Conservation (phyloP, 2,329 filamentous ascomycete species). For the Exophiala lecanii-corni region DNA sequence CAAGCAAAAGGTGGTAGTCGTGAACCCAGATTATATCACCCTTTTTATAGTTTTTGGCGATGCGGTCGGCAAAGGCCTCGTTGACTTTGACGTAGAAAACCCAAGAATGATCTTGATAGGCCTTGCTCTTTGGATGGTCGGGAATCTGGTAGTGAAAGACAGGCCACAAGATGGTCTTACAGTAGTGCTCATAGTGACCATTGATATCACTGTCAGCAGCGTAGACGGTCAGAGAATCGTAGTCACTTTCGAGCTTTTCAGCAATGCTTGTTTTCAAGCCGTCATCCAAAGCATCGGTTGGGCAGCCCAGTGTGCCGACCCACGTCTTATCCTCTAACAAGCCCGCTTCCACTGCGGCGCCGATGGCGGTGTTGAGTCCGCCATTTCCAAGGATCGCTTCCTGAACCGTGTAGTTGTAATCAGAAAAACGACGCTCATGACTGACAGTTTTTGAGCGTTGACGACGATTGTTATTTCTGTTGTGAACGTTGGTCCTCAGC, state of each 20-base stretch:
- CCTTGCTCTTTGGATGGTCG: slow-evolving; percentile 96
- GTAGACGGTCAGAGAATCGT: slow-evolving; percentile 65
- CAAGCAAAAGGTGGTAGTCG: slow-evolving; percentile 87
- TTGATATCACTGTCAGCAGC: slow-evolving; percentile 89
- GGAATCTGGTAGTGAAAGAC: slow-evolving; percentile 98
- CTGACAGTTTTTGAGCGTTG: slow-evolving; percentile 43
- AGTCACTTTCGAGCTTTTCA: slow-evolving; percentile 72
- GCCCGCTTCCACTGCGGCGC: slow-evolving; percentile 67
- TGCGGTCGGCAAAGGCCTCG: slow-evolving; percentile 85
- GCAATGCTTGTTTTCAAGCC: slow-evolving; percentile 78
- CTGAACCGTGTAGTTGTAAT: slow-evolving; percentile 77
- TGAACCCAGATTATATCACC: slow-evolving; percentile 93
- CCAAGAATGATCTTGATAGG: slow-evolving; percentile 96
- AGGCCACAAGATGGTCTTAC: slow-evolving; percentile 96
- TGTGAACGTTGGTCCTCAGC: slow-evolving; percentile 5
- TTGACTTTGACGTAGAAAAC: slow-evolving; percentile 90
- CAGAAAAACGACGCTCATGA: slow-evolving; percentile 66
- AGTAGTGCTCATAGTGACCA: slow-evolving; percentile 91
- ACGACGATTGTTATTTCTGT: slow-evolving; percentile 2
- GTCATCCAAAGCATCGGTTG: slow-evolving; percentile 75
- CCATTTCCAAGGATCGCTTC: slow-evolving; percentile 88
- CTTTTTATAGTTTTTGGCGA: slow-evolving; percentile 86
- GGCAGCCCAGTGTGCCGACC: slow-evolving; percentile 91
- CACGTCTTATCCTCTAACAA: slow-evolving; percentile 73
- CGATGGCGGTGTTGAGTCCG: slow-evolving; percentile 81